Conservation (phyloP, 164 flowering plant species). For the Buxus sempervirens region DNA sequence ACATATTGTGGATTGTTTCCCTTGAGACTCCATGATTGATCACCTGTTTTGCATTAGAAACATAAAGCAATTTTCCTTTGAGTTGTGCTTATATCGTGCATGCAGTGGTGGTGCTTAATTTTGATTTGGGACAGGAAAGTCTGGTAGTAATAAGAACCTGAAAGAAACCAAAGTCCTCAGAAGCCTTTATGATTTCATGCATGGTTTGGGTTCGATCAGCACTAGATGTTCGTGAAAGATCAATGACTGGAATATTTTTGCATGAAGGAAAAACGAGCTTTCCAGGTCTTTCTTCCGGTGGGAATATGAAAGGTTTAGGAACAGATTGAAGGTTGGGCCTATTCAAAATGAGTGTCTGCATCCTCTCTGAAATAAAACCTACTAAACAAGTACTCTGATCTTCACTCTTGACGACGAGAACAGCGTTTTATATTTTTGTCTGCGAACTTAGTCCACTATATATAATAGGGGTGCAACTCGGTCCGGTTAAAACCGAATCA, state of each 20-base stretch:
- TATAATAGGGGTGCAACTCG: too few species aligned
- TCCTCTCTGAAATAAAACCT: neutral
- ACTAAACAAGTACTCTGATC: too few species aligned
- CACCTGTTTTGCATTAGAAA: slow-evolving; percentile 15
- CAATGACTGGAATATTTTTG: slow-evolving; percentile 23
- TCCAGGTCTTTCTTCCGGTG: slow-evolving; percentile 28
- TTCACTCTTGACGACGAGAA: too few species aligned
- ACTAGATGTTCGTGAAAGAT: slow-evolving; percentile 4
- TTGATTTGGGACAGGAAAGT: too few species aligned
- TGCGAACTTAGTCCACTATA: too few species aligned
- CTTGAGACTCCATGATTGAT: slow-evolving; percentile 35
- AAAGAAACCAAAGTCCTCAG: slow-evolving; percentile 34
- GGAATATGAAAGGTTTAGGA: slow-evolving; percentile 23
- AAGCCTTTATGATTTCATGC: slow-evolving; percentile 23
- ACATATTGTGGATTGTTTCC: slow-evolving; percentile 12
- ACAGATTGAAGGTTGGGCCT: slow-evolving; percentile 17
- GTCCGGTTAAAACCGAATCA: too few species aligned
- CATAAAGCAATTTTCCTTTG: neutral
- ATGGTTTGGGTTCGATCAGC: slow-evolving; percentile 13
- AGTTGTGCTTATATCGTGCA: too few species aligned
- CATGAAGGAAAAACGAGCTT: slow-evolving; percentile 8
- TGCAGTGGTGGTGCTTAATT: too few species aligned
- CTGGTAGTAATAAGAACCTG: slow-evolving; percentile 21
- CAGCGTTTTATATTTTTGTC: too few species aligned
- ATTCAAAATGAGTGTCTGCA: slow-evolving; percentile 25